Percentiles rank a stretch among this genome's conserved stretches.
Evolutionary conservation across 163 green algal genomes (phyloP).

Genomic region (Volvox carteri): DNA sequence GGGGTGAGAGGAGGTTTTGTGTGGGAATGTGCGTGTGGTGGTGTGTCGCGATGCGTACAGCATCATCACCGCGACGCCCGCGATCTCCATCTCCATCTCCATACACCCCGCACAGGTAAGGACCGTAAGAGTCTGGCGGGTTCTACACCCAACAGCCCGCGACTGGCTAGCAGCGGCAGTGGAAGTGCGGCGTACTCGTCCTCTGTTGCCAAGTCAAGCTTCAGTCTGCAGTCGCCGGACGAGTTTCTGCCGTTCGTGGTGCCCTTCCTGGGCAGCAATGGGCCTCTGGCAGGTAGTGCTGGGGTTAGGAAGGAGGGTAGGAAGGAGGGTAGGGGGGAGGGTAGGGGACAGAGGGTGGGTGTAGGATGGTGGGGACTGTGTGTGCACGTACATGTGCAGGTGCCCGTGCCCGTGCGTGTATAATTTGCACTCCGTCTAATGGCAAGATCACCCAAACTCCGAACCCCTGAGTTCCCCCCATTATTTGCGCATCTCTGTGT

Average conservation of each 20-base stretch:
- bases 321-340: too few species aligned
- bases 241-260: conserved; percentile 90
- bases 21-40: neutral
- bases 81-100: too few species aligned
- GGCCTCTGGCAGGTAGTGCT: conserved; percentile 66
- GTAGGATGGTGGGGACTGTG: too few species aligned
- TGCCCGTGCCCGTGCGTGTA: too few species aligned
- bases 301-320: neutral
- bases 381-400: too few species aligned
- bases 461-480: too few species aligned
- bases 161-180: neutral
- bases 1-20: too few species aligned
- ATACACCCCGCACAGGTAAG: conserved; percentile 61
- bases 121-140: conserved; percentile 41
- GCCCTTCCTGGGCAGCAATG: conserved; percentile 82
- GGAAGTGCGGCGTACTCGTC: conserved; percentile 14
- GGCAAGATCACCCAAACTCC: too few species aligned
- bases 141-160: conserved; percentile 61
- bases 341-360: neutral
- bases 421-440: too few species aligned
- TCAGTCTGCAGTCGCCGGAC: conserved; percentile 82
- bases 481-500: too few species aligned
- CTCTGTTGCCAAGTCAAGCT: conserved; percentile 52
- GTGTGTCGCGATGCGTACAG: too few species aligned
- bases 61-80: too few species aligned